These are phyloP conservation scores for Pythium brachiatum DNA, from an alignment of 352 stramenopile genomes.

Conservation along the genomic window DNA sequence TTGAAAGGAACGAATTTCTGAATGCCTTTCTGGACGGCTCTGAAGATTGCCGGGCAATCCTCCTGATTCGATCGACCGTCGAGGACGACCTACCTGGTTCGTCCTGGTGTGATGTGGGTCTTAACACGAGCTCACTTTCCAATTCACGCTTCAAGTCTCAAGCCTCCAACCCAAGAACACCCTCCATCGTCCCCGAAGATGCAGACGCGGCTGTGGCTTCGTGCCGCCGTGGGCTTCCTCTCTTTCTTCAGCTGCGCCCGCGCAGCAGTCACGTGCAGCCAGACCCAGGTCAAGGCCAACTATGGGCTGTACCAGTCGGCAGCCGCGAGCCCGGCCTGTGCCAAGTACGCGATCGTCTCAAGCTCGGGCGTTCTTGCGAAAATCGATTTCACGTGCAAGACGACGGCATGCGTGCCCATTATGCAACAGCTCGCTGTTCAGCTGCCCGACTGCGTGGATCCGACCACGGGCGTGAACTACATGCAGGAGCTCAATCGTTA, in stretches of 20 bases:
- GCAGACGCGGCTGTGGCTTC: background rate
- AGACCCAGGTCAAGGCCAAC: background rate
- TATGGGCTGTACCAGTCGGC: conserved; percentile 9
- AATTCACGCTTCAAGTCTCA: background rate
- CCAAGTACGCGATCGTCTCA: conserved; percentile 5
- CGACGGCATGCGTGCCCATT: conserved; percentile 5
- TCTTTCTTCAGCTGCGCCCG: background rate
- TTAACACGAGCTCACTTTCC: background rate
- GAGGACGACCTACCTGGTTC: too few relatives aligned
- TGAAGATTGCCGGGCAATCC: too few relatives aligned
- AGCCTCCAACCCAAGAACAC: background rate
- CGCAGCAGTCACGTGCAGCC: conserved; percentile 10
- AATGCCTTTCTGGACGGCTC: too few relatives aligned
- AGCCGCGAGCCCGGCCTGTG: conserved; percentile 1
- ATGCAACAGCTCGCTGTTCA: conserved; percentile 16
- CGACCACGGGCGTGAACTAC: conserved; percentile 11
- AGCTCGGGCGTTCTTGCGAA: background rate
- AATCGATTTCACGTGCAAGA: conserved; percentile 13
- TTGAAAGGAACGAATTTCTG: too few relatives aligned
- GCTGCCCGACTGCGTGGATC: conserved; percentile 11
- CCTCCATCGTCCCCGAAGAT: background rate
- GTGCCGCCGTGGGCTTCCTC: background rate
- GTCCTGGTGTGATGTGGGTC: too few relatives aligned
- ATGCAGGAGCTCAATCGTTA: background rate
- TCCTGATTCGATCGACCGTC: too few relatives aligned